A percentile compares a stretch with the other conserved stretches of the same genome.
These are phyloP conservation scores for Ottelia alismoides DNA, from an alignment of 106 monocot genomes.

Conservation along the genomic window DNA sequence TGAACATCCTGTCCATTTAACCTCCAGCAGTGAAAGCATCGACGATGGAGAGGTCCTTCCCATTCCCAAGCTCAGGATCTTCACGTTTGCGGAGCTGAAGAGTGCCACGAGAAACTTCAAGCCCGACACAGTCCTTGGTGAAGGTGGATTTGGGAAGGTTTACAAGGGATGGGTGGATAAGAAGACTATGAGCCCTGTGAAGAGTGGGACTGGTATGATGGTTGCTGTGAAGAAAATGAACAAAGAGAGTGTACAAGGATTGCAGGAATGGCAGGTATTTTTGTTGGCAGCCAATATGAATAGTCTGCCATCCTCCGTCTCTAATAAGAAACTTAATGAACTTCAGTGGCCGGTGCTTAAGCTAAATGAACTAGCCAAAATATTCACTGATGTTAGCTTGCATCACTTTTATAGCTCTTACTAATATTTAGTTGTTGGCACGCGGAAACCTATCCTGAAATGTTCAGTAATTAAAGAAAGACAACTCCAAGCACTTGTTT, in stretches of 20 bases:
- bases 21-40: not conserved
- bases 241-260: slow-evolving; percentile 45
- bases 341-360: too few relatives aligned
- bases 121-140: slow-evolving; percentile 37
- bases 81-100: slow-evolving; percentile 39
- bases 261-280: slow-evolving; percentile 59
- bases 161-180: slow-evolving; percentile 63
- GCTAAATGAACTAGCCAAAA: too few relatives aligned
- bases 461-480: too few relatives aligned
- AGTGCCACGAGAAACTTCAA: slow-evolving; percentile 47
- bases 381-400: too few relatives aligned
- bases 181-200: slow-evolving; percentile 38
- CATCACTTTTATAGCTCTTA: too few relatives aligned
- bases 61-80: slow-evolving; percentile 31
- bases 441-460: too few relatives aligned
- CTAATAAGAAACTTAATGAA: too few relatives aligned
- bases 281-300: too few relatives aligned
- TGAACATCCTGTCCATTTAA: too few relatives aligned
- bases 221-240: slow-evolving; percentile 55
- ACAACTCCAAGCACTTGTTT: too few relatives aligned
- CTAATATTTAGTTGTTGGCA: too few relatives aligned
- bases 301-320: too few relatives aligned
- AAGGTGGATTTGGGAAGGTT: slow-evolving; percentile 57
- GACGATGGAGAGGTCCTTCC: slow-evolving; percentile 18
- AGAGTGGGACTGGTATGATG: slow-evolving; percentile 24